phyloP scores from a whole-genome alignment of 2,329 filamentous ascomycete species.

The Pseudogymnoascus sp. region DNA sequence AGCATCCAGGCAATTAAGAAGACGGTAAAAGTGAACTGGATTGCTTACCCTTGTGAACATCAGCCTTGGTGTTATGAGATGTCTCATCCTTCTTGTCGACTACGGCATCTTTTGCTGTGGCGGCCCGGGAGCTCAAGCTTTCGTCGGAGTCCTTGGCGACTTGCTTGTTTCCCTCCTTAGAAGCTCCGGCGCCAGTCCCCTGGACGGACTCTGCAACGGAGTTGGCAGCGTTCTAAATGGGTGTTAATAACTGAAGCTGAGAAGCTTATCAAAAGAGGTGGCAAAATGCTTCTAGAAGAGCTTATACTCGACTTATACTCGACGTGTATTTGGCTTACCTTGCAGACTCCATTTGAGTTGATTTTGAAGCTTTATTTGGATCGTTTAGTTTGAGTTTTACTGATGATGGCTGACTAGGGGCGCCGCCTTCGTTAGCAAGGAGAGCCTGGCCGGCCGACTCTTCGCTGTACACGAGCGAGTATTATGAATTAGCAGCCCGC shows the following conservation, averaged over 20 bases:
- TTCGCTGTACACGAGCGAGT: too few species aligned
- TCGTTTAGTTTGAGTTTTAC: too few species aligned
- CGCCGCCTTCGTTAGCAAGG: too few species aligned
- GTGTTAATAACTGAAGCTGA: neutral
- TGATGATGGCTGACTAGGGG: too few species aligned
- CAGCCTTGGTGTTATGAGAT: conserved; percentile 40
- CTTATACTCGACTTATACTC: too few species aligned
- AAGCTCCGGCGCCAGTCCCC: conserved; percentile 38
- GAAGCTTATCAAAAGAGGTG: neutral
- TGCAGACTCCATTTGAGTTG: neutral
- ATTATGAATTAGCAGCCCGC: too few species aligned
- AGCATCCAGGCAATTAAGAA: conserved; percentile 22
- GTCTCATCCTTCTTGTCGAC: conserved; percentile 45
- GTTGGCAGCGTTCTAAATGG: conserved; percentile 43
- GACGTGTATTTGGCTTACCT: neutral
- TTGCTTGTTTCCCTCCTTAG: conserved; percentile 53
- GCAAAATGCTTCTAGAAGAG: neutral
- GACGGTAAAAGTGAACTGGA: neutral
- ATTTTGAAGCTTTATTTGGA: too few species aligned
- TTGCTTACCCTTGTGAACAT: conserved; percentile 33
- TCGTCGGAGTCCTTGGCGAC: conserved; percentile 34
- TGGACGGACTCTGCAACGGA: conserved; percentile 48
- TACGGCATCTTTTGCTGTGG: conserved; percentile 42
- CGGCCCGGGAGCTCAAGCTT: conserved; percentile 36
- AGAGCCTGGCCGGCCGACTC: too few species aligned